phyloP scores from a whole-genome alignment of 2,329 filamentous ascomycete species.

The Alternaria sp. region DNA sequence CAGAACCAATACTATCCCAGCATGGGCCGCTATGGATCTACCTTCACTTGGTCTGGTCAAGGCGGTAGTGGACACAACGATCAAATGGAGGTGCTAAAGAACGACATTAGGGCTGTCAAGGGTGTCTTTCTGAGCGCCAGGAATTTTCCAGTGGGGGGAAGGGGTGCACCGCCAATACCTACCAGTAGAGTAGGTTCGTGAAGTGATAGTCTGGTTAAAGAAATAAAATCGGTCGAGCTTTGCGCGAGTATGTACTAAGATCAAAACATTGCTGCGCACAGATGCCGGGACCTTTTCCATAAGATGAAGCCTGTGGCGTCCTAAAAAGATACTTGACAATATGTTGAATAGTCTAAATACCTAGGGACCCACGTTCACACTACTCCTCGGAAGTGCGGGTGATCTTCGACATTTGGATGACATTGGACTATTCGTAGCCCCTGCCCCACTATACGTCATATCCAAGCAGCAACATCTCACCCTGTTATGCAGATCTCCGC shows the following conservation, averaged over 20 bases:
- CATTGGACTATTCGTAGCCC: not conserved
- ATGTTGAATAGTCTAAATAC: not conserved
- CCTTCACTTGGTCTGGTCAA: slow-evolving; percentile 53
- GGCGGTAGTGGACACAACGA: slow-evolving; percentile 66
- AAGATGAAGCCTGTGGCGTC: not conserved
- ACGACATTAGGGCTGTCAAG: slow-evolving; percentile 81
- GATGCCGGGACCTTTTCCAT: not conserved
- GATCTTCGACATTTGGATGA: slow-evolving; percentile 4
- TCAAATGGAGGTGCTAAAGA: slow-evolving; percentile 76
- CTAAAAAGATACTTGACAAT: not conserved
- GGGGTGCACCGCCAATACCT: slow-evolving; percentile 29
- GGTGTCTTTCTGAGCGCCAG: slow-evolving; percentile 78
- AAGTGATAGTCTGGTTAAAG: not conserved
- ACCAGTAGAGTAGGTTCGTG: slow-evolving; percentile 32
- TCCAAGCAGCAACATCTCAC: slow-evolving; percentile 16
- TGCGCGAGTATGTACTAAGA: not conserved
- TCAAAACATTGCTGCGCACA: not conserved
- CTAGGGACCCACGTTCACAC: not conserved
- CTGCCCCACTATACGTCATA: slow-evolving; percentile 32
- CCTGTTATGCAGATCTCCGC: slow-evolving; percentile 7
- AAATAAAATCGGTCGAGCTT: not conserved
- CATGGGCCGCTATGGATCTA: slow-evolving; percentile 32
- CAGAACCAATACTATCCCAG: slow-evolving; percentile 55
- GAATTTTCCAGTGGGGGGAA: slow-evolving; percentile 66
- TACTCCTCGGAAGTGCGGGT: slow-evolving; percentile 2